A percentile compares a stretch with the other conserved stretches of the same genome.
These are phyloP conservation scores for Tulasnella sp. DNA, from an alignment of 768 basidiomycete genomes.

Conservation along the genomic window DNA sequence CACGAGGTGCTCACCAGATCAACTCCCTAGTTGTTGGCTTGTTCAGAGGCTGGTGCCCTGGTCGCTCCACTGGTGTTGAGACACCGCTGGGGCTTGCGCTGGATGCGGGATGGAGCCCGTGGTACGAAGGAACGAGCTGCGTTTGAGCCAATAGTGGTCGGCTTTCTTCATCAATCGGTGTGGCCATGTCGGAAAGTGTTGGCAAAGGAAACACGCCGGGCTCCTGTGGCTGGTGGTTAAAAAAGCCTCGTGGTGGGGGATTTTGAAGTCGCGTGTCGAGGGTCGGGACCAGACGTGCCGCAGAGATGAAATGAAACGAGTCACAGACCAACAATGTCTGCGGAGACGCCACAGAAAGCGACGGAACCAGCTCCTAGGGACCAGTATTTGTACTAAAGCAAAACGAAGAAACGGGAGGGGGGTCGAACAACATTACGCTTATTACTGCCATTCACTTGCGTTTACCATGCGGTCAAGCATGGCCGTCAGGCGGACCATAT, in stretches of 20 bases:
- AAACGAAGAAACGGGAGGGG: too few species aligned
- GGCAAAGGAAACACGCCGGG: background rate
- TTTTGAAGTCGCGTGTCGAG: background rate
- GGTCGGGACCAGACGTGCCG: background rate
- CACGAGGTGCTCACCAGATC: background rate
- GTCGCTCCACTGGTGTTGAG: background rate
- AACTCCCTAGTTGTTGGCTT: background rate
- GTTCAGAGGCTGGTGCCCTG: slow-evolving; percentile 1
- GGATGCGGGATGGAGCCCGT: background rate
- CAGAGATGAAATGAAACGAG: background rate
- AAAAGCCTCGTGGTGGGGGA: background rate
- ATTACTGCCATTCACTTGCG: background rate
- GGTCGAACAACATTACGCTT: background rate
- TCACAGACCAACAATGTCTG: background rate
- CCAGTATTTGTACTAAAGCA: too few species aligned
- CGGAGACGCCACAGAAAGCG: too few species aligned
- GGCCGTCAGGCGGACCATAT: slow-evolving; percentile 72
- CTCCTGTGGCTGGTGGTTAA: background rate
- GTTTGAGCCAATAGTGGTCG: background rate
- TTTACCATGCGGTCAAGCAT: slow-evolving; percentile 60
- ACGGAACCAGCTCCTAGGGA: too few species aligned
- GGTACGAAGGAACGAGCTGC: background rate
- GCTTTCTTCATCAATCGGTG: background rate
- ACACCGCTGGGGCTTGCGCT: background rate
- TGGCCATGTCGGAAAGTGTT: background rate